Evolutionary conservation across 2,329 filamentous ascomycete genomes (phyloP), one percentile per base, ranked within the genome.

Genomic region (Neoarthrinium moseri): DNA sequence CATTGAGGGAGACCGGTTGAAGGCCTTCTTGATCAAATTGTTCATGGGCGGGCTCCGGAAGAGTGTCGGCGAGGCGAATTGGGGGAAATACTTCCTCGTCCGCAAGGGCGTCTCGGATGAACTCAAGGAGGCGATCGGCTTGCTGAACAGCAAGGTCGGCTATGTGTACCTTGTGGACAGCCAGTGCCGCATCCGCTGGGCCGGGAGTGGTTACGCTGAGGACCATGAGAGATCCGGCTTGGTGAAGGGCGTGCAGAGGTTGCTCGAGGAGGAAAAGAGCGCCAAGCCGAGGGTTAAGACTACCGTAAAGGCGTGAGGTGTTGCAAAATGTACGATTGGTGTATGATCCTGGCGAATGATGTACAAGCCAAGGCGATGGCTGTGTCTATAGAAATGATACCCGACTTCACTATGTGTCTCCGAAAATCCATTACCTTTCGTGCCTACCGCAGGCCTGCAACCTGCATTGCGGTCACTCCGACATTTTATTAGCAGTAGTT

Each of bases 131-230:
- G 73, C 70, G 30, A 81, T 87, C 50, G 84, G 83, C 10, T 56
- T 95, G 62, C 71, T 95, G 62, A 99, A 99, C 68, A 84, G 83
- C 55, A 95, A 91, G 68, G 92, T 96, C 26, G 92, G 91, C 29
- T 97, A 96, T 69, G 86, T 91, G 4, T 99, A 96, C 67, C 75
- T 99, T 38, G 75, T 99, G 48, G 94, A 99, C 64, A 76, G 84
- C 51, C 77, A 91, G 52, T 96, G 91, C 65, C 87, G 84, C 68
- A 95, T 99, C 56, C 81, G 94, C 46, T 99, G 94, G 94, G 94
- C 92, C 1, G 94, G 89, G 4, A 95, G 91, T 59, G 89, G 85
- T 11, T 64, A 75, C 37, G 81, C 84, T 36, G 75, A 83, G 51
- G 77, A 77, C 0, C 78, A 79, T 15, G 89, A 95, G 71, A 77